Percentiles rank a stretch among this genome's conserved stretches.
phyloP scores from a whole-genome alignment of 148 eudicot species.

The Bassia scoparia region DNA sequence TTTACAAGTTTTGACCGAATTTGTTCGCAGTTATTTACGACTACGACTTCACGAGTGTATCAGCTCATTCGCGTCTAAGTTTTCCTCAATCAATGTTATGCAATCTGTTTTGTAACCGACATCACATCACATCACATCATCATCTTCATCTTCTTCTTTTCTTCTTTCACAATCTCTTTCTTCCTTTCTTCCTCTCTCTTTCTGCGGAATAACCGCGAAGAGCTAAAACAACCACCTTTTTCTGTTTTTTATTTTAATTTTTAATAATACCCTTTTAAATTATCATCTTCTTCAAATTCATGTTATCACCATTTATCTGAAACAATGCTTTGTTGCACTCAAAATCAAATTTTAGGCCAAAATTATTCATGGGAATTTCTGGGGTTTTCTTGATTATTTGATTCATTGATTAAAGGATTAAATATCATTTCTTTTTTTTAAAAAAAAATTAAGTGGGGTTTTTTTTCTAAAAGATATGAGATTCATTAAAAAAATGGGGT shows the following conservation, averaged over 20 bases:
- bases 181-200: slow-evolving; percentile 19
- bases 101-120: slow-evolving; percentile 8
- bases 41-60: too few species aligned
- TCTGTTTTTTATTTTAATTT: too few species aligned
- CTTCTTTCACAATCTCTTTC: background rate
- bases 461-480: slow-evolving; percentile 8
- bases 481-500: slow-evolving; percentile 21
- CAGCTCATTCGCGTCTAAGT: too few species aligned
- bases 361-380: slow-evolving; percentile 17
- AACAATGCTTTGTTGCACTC: slow-evolving; percentile 20
- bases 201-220: slow-evolving; percentile 16
- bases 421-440: background rate
- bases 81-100: slow-evolving; percentile 7
- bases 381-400: slow-evolving; percentile 24
- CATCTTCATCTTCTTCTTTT: background rate
- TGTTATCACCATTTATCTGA: background rate
- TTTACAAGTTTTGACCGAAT: too few species aligned
- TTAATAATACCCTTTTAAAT: background rate
- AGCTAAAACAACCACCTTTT: too few species aligned
- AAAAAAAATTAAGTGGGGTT: background rate
- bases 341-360: slow-evolving; percentile 12
- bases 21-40: too few species aligned
- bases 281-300: background rate
- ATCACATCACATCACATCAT: slow-evolving; percentile 8
- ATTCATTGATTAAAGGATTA: background rate